Evolutionary conservation across 768 basidiomycete species (phyloP).

Genomic region (Tylopilus cervinicoccineus): DNA sequence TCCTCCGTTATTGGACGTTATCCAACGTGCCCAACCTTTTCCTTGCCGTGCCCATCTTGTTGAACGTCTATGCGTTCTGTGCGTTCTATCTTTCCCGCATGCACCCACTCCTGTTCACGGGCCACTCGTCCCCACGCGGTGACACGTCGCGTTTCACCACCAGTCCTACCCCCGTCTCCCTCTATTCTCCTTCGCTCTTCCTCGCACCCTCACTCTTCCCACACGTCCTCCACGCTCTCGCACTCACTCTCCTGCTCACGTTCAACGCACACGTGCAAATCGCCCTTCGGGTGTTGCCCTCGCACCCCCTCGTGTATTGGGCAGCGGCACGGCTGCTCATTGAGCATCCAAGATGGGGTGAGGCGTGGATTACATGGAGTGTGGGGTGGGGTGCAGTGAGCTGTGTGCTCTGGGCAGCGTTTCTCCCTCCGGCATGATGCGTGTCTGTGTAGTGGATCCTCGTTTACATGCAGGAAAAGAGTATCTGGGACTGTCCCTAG

Average conservation of each 20-base stretch:
- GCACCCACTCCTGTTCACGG: background rate
- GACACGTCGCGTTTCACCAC: background rate
- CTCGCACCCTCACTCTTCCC: no score
- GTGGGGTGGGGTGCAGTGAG: constrained; percentile 74
- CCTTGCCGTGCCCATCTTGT: constrained; percentile 68
- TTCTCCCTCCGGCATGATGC: constrained; percentile 81
- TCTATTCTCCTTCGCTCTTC: constrained; percentile 28
- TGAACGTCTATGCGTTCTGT: constrained; percentile 38
- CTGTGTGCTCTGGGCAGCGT: constrained; percentile 75
- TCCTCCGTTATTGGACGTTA: constrained; percentile 81
- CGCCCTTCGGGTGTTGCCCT: no score
- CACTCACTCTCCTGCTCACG: constrained; percentile 57
- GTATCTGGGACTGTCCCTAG: no score
- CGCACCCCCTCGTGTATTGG: no score
- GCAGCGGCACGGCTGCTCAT: constrained; percentile 64
- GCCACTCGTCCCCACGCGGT: background rate
- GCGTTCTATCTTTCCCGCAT: constrained; percentile 20
- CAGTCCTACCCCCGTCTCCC: background rate
- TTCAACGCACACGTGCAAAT: no score
- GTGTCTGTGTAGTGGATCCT: background rate
- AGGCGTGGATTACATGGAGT: no score
- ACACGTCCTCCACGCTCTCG: constrained; percentile 67
- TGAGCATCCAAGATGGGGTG: constrained; percentile 39
- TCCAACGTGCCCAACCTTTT: constrained; percentile 87
- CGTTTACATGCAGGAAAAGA: background rate